phyloP scores from a whole-genome alignment of 2,329 filamentous ascomycete species.

The Fusarium udum region DNA sequence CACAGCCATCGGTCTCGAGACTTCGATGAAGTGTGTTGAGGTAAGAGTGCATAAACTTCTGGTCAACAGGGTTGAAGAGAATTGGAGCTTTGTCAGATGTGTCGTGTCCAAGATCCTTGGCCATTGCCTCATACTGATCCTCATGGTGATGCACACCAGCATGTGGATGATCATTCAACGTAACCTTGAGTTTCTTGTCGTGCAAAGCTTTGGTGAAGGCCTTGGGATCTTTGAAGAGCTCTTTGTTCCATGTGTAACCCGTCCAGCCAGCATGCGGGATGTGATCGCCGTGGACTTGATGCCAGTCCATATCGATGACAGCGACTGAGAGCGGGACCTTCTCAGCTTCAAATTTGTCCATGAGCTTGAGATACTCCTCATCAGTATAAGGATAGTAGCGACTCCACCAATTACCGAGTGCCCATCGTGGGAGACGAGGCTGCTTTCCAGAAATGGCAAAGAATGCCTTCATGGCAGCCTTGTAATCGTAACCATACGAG shows the following conservation, averaged over 20 bases:
- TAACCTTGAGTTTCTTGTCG: constrained; percentile 60
- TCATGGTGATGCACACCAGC: constrained; percentile 66
- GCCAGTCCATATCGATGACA: constrained; percentile 75
- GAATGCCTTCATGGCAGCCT: constrained; percentile 61
- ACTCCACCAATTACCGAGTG: constrained; percentile 73
- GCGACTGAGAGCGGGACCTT: constrained; percentile 66
- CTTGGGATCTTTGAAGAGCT: constrained; percentile 60
- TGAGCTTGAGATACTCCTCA: constrained; percentile 64
- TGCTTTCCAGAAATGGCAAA: constrained; percentile 66
- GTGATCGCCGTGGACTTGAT: constrained; percentile 60
- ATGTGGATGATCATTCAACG: constrained; percentile 71
- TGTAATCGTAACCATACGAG: constrained; percentile 66
- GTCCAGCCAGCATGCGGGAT: constrained; percentile 55
- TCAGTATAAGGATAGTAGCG: constrained; percentile 67
- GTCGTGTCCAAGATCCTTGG: constrained; percentile 61
- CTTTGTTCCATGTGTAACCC: constrained; percentile 70
- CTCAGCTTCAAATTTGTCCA: constrained; percentile 63
- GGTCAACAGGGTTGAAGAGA: constrained; percentile 64
- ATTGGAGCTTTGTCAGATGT: constrained; percentile 60
- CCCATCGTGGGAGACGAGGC: constrained; percentile 65
- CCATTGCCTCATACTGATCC: constrained; percentile 64
- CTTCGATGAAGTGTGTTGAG: constrained; percentile 65
- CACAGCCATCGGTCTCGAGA: constrained; percentile 64
- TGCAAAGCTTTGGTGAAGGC: constrained; percentile 63
- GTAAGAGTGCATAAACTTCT: constrained; percentile 66